Evolutionary conservation across 768 basidiomycete genomes (phyloP).

Genomic region (Lactarius akahatsu): DNA sequence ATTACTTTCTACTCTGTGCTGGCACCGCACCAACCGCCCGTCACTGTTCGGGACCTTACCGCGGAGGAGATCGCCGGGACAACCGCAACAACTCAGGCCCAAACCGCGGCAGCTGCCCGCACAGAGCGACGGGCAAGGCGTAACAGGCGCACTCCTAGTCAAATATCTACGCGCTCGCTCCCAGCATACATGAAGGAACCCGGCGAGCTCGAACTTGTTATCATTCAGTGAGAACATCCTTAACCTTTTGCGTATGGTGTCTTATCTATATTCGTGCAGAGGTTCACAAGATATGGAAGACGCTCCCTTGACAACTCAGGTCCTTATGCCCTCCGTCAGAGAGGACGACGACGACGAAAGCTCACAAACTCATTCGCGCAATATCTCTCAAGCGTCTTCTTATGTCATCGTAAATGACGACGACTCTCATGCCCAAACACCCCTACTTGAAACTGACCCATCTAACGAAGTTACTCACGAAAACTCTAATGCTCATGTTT

Average conservation of each 20-base stretch:
- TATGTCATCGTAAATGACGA: conserved; percentile 23
- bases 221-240: conserved; percentile 45
- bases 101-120: conserved; percentile 3
- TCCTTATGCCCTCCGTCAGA: conserved; percentile 35
- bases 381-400: conserved; percentile 21
- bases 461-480: conserved; percentile 21
- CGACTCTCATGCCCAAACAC: conserved; percentile 25
- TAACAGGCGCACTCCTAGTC: conserved; percentile 66
- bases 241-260: background rate
- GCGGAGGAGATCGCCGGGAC: conserved; percentile 28
- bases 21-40: background rate
- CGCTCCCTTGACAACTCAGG: conserved; percentile 44
- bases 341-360: conserved; percentile 32
- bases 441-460: conserved; percentile 22
- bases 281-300: conserved; percentile 57
- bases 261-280: conserved; percentile 35
- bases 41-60: conserved; percentile 25
- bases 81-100: conserved; percentile 9
- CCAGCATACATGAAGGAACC: conserved; percentile 84
- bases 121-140: conserved; percentile 38
- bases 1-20: background rate
- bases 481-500: background rate
- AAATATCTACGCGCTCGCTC: conserved; percentile 74
- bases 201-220: conserved; percentile 77
- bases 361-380: conserved; percentile 24